These are phyloP conservation scores for Candida ipomoeae DNA, from an alignment of 805 yeast genomes.

Conservation along the genomic window DNA sequence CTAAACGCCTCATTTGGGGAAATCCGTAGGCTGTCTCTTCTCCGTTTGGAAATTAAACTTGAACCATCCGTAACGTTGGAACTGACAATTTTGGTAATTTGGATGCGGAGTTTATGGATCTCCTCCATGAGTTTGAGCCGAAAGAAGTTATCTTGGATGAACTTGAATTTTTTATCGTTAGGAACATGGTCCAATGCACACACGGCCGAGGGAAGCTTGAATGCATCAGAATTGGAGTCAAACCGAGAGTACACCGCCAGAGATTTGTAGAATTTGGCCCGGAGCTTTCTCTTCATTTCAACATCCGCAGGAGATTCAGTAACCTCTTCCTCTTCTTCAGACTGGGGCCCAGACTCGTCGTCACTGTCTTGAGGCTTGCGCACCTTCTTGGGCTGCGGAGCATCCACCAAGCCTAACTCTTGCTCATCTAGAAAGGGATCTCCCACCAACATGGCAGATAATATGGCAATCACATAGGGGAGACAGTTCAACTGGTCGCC, in stretches of 20 bases:
- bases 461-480: constrained; percentile 86
- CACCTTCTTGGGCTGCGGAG: constrained; percentile 8
- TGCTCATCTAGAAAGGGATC: constrained; percentile 79
- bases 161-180: constrained; percentile 38
- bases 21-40: constrained; percentile 49
- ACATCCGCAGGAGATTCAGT: constrained; percentile 33
- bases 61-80: constrained; percentile 60
- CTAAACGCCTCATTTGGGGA: constrained; percentile 31
- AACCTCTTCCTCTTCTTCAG: constrained; percentile 33
- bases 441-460: constrained; percentile 89
- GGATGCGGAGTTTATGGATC: constrained; percentile 73
- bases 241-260: constrained; percentile 58
- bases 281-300: constrained; percentile 38
- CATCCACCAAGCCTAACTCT: constrained; percentile 56
- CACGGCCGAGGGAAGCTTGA: constrained; percentile 71
- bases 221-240: constrained; percentile 72
- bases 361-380: constrained; percentile 29
- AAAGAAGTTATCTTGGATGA: constrained; percentile 60
- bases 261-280: constrained; percentile 54
- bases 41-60: constrained; percentile 51
- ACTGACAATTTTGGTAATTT: constrained; percentile 70
- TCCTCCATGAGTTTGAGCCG: constrained; percentile 84
- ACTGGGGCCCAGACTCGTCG: constrained; percentile 20
- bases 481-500: constrained; percentile 85
- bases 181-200: constrained; percentile 85